phyloP scores from a whole-genome alignment of 768 basidiomycete genomes.

The Pleurotus platypus region DNA sequence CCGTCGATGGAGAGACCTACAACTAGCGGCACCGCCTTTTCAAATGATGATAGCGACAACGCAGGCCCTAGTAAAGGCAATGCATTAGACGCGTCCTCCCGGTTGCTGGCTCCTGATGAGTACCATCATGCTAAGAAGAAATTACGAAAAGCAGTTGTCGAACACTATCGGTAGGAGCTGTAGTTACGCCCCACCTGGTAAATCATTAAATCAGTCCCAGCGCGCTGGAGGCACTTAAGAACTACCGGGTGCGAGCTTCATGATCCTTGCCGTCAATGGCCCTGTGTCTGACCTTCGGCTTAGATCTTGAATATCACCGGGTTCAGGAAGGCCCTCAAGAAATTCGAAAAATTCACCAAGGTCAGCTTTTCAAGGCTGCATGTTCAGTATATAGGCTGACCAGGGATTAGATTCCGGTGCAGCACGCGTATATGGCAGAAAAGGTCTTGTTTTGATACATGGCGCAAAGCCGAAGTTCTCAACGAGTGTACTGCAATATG shows the following conservation, averaged over 20 bases:
- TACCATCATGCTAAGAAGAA: constrained; percentile 84
- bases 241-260: constrained; percentile 56
- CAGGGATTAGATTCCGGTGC: constrained; percentile 55
- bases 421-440: constrained; percentile 78
- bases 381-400: background rate
- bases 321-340: constrained; percentile 82
- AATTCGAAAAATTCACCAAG: constrained; percentile 78
- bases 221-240: constrained; percentile 79
- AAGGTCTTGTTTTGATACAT: constrained; percentile 39
- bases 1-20: too few relatives aligned
- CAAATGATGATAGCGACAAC: too few relatives aligned
- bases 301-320: constrained; percentile 88
- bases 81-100: constrained; percentile 11
- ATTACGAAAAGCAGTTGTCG: constrained; percentile 78
- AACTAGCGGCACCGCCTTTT: too few relatives aligned
- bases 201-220: constrained; percentile 27
- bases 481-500: background rate
- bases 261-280: too few relatives aligned
- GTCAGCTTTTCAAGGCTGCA: constrained; percentile 23
- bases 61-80: background rate
- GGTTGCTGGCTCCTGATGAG: constrained; percentile 61
- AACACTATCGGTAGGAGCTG: constrained; percentile 73
- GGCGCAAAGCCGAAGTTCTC: background rate
- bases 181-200: background rate
- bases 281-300: background rate